Conservation (phyloP, 768 basidiomycete genomes). For the Hericium alpestre region DNA sequence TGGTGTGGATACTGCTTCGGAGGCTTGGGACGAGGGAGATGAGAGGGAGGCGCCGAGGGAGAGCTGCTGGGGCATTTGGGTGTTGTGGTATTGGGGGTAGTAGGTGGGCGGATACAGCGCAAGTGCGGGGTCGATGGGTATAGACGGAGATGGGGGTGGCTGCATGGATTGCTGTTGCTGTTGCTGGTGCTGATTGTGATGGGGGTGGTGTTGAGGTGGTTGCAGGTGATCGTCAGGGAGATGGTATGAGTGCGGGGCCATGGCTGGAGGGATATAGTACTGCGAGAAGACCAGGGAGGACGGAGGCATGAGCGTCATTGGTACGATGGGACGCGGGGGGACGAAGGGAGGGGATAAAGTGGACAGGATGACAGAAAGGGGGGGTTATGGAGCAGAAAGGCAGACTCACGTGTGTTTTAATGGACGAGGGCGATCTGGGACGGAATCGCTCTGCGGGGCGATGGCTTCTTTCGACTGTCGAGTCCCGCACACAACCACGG, state of each 20-base stretch:
- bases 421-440: background rate
- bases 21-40: constrained; percentile 73
- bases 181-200: constrained; percentile 22
- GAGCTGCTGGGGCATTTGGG: constrained; percentile 38
- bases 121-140: constrained; percentile 63
- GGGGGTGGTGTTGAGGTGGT: constrained; percentile 27
- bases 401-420: background rate
- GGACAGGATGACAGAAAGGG: background rate
- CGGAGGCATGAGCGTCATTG: constrained; percentile 6
- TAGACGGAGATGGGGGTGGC: constrained; percentile 47
- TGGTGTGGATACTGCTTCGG: constrained; percentile 66
- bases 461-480: too few relatives aligned
- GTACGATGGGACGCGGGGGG: too few relatives aligned
- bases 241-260: constrained; percentile 23
- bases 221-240: constrained; percentile 32
- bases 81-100: constrained; percentile 41
- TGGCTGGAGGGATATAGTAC: constrained; percentile 20
- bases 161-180: constrained; percentile 32
- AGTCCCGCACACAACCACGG: background rate
- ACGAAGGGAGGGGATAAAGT: background rate
- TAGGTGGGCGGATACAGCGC: constrained; percentile 54
- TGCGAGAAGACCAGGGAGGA: constrained; percentile 14
- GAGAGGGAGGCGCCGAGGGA: constrained; percentile 50
- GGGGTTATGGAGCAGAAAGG: background rate
- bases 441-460: background rate